Conservation (phyloP, 2,329 filamentous ascomycete species). For the Arthroderma sp. region DNA sequence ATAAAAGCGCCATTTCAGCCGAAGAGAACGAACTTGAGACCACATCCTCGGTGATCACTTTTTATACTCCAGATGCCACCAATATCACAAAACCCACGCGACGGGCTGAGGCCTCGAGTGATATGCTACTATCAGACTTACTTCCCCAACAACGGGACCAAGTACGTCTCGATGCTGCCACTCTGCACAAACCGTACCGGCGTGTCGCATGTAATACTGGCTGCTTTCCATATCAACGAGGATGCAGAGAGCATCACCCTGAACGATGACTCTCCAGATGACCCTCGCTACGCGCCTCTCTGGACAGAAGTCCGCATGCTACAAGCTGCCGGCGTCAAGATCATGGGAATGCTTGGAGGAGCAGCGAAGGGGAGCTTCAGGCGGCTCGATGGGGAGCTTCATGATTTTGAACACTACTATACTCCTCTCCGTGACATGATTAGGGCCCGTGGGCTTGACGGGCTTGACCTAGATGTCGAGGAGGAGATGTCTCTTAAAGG, state of each 20-base stretch:
- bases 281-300: conserved; percentile 55
- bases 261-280: conserved; percentile 64
- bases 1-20: too few species aligned
- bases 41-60: too few species aligned
- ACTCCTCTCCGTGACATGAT: conserved; percentile 55
- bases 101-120: conserved; percentile 24
- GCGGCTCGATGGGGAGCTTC: conserved; percentile 45
- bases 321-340: conserved; percentile 61
- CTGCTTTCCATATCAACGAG: conserved; percentile 71
- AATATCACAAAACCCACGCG: conserved; percentile 17
- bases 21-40: too few species aligned
- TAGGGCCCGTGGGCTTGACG: conserved; percentile 49
- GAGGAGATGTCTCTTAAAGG: conserved; percentile 59
- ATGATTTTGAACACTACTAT: conserved; percentile 63
- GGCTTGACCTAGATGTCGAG: conserved; percentile 69
- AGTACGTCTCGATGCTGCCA: conserved; percentile 50
- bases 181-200: conserved; percentile 48
- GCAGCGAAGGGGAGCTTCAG: conserved; percentile 64
- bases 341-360: conserved; percentile 79
- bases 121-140: conserved; percentile 54
- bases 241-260: conserved; percentile 57
- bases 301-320: conserved; percentile 68
- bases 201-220: conserved; percentile 72
- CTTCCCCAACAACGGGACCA: conserved; percentile 41
- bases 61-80: conserved; percentile 27